Conservation (phyloP, 2,329 filamentous ascomycete genomes). For the Fusarium sp. region DNA sequence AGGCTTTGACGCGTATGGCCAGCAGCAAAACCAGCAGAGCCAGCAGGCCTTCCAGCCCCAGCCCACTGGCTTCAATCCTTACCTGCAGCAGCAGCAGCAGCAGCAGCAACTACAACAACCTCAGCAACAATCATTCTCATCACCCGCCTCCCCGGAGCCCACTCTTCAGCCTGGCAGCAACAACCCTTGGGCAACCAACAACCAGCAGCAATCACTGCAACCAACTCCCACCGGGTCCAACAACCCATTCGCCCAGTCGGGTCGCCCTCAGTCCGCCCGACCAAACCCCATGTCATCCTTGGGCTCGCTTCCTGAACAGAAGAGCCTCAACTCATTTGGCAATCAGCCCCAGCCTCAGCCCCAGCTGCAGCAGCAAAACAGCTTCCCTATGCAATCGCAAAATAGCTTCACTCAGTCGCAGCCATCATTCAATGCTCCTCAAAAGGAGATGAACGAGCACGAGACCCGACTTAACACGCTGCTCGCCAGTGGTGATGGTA, state of each 20-base stretch:
- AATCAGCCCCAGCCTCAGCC: conserved; percentile 59
- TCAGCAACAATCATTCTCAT: conserved; percentile 59
- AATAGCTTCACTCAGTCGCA: conserved; percentile 51
- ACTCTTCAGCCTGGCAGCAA: conserved; percentile 85
- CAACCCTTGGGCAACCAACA: conserved; percentile 88
- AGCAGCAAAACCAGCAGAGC: conserved; percentile 57
- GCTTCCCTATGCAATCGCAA: conserved; percentile 57
- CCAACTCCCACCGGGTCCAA: conserved; percentile 95
- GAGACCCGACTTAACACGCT: conserved; percentile 87
- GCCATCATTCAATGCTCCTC: conserved; percentile 57
- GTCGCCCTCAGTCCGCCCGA: conserved; percentile 68
- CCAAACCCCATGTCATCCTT: conserved; percentile 77
- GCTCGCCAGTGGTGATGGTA: conserved; percentile 88
- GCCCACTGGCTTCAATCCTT: conserved; percentile 69
- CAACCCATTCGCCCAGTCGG: conserved; percentile 93
- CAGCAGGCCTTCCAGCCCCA: conserved; percentile 66
- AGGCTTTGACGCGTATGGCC: conserved; percentile 79
- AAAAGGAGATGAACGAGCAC: conserved; percentile 73
- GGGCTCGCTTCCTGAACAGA: conserved; percentile 85
- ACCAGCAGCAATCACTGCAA: conserved; percentile 75
- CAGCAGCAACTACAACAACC: conserved; percentile 53
- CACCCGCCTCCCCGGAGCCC: conserved; percentile 68
- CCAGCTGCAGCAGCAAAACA: conserved; percentile 58
- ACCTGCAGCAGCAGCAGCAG: conserved; percentile 58
- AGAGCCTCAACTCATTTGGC: conserved; percentile 75